Evolutionary conservation across 305 asterid species (phyloP).

Genomic region (Fraxinus sp.): DNA sequence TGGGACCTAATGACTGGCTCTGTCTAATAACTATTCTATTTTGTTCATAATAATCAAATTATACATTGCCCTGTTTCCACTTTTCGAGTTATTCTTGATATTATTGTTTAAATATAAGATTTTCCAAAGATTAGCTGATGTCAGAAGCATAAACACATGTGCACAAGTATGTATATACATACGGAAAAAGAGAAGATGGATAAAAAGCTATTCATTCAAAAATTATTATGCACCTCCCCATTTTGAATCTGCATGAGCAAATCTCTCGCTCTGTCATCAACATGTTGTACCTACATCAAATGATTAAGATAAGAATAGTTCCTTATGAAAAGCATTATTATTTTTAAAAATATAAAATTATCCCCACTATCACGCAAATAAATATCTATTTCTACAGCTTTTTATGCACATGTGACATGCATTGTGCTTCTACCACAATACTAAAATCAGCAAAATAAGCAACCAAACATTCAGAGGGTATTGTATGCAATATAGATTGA

Average conservation of each 20-base stretch:
- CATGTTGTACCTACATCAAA: constrained; percentile 59
- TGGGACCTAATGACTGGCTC: neutral
- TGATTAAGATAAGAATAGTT: constrained; percentile 14
- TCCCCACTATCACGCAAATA: neutral
- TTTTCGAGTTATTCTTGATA: neutral
- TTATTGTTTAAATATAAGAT: neutral
- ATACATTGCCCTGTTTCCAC: neutral
- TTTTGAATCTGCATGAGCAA: constrained; percentile 57
- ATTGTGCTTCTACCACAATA: neutral
- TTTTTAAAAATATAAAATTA: neutral
- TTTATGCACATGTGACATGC: neutral
- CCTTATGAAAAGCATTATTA: neutral
- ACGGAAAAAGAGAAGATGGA: neutral
- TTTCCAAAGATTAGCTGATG: neutral
- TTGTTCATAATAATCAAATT: neutral
- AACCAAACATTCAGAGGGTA: neutral
- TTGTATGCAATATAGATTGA: too few relatives aligned
- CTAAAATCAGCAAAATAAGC: constrained; percentile 12
- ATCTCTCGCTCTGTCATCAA: constrained; percentile 70
- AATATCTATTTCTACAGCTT: neutral
- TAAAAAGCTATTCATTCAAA: constrained; percentile 20
- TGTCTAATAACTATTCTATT: neutral
- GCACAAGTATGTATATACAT: neutral
- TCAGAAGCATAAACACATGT: neutral
- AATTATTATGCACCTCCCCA: constrained; percentile 56